Base-by-base conservation (phyloP, 2,329 filamentous ascomycete species). In the Pochonia chlamydosporia region DNA sequence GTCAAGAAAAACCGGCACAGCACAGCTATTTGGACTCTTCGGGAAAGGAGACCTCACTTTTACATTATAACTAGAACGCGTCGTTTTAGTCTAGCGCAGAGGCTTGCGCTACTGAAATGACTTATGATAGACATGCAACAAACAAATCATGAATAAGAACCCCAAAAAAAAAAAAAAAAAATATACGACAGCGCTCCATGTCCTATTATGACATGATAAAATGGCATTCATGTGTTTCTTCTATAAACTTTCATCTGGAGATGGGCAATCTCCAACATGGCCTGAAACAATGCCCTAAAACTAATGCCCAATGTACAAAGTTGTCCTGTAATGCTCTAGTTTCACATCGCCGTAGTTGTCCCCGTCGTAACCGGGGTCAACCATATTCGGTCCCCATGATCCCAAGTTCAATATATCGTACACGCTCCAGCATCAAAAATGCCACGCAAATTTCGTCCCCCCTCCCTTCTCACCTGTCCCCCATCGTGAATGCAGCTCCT, bases 101-200 rank as follows among this genome's bases (percentile, higher is more conserved):
- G 23, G 24, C 16, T 30, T 30, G 31, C 30, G 26, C 39, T 31
- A 36, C 49, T 14, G 46, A 20, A 35, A 49, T 40, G 42, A 46
- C n/a, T 47, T 49, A 48, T 48, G 48, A 53, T 54, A 54, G 50
- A 52, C 20, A n/a, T 26, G 44, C 40, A 43, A 40, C 30, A 43
- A 30, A 30, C 21, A 26, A 26, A n/a, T 25, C 6, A 44, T 47
- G 44, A 43, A 33, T 40, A 24, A 37, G 35, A 21, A 47, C n/a
- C n/a, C n/a, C n/a, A n/a, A 4, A 13, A 30, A 30, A n/a, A 30
- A n/a, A 14, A 20, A 10, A 36, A 16, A 6, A 20, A 16, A n/a
- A 7, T 16, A 8, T n/a, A 14, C 16, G 6, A 3, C 16, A 16
- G 16, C n/a, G n/a, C n/a, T n/a, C n/a, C n/a, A n/a, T n/a, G n/a